Evolutionary conservation across 805 yeast genomes (phyloP).

Genomic region (Nakazawaea ambrosiae): DNA sequence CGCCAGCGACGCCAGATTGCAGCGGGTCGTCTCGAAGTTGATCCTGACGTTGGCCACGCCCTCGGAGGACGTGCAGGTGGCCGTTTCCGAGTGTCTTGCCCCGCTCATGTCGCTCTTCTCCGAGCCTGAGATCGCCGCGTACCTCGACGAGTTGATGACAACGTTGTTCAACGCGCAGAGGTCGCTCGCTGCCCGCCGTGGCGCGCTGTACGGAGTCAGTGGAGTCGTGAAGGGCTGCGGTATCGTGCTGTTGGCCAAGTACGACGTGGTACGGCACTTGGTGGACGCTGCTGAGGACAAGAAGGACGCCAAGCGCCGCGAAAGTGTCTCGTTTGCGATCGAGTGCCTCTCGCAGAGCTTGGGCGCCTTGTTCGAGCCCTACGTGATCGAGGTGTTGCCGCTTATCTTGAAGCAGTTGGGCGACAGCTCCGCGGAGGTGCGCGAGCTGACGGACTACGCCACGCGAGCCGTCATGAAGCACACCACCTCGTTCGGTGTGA

Average conservation of each 20-base stretch:
- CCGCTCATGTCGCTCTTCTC: constrained; percentile 62
- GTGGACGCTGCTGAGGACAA: constrained; percentile 85
- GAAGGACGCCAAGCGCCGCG: constrained; percentile 65
- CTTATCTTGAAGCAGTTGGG: constrained; percentile 76
- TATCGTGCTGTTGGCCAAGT: constrained; percentile 64
- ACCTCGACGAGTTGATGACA: constrained; percentile 52
- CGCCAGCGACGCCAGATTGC: constrained; percentile 57
- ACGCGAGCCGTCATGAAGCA: constrained; percentile 83
- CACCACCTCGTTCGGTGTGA: constrained; percentile 90
- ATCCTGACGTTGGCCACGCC: constrained; percentile 76
- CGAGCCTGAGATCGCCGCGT: constrained; percentile 38
- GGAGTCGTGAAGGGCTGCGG: constrained; percentile 92
- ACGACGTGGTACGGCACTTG: constrained; percentile 68
- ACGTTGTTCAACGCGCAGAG: constrained; percentile 52
- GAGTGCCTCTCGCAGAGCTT: constrained; percentile 76
- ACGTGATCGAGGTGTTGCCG: constrained; percentile 83
- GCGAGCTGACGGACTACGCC: constrained; percentile 83
- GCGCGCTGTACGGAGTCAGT: constrained; percentile 94
- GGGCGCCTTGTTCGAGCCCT: constrained; percentile 85
- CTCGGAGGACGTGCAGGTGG: constrained; percentile 83
- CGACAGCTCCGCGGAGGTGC: constrained; percentile 76
- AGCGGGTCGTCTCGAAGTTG: constrained; percentile 59
- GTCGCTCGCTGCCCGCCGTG: constrained; percentile 56
- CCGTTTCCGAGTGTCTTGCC: constrained; percentile 79
- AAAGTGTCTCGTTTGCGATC: constrained; percentile 81